phyloP scores from a whole-genome alignment of 2,329 filamentous ascomycete species.

The Trichophyton mentagrophytes region DNA sequence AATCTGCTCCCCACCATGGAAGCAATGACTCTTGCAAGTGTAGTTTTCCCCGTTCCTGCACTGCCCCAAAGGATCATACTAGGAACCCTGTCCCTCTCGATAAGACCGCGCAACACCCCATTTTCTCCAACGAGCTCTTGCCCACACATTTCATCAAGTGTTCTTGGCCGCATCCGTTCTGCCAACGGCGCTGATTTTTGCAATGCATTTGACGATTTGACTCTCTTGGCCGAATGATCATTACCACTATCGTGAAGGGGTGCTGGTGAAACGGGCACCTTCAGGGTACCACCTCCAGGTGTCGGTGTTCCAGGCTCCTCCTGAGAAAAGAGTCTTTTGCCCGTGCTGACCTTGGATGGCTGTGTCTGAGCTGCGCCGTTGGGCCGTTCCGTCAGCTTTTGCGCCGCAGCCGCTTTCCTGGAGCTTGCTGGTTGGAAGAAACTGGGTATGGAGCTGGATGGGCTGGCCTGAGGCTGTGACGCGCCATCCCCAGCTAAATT shows the following conservation, averaged over 20 bases:
- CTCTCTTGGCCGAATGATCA: slow-evolving; percentile 42
- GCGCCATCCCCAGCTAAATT: slow-evolving; percentile 15
- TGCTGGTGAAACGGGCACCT: neutral
- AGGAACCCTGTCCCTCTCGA: slow-evolving; percentile 73
- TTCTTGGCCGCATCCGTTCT: slow-evolving; percentile 80
- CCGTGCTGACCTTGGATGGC: neutral
- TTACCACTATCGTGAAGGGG: neutral
- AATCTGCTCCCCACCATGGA: slow-evolving; percentile 71
- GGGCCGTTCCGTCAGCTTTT: neutral
- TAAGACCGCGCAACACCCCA: slow-evolving; percentile 75
- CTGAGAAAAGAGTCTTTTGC: neutral
- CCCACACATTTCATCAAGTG: slow-evolving; percentile 73
- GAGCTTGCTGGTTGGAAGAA: slow-evolving; percentile 11
- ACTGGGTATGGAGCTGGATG: slow-evolving; percentile 32
- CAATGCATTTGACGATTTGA: slow-evolving; percentile 46
- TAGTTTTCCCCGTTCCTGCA: slow-evolving; percentile 40
- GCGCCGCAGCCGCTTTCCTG: slow-evolving; percentile 3
- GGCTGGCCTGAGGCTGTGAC: slow-evolving; percentile 29
- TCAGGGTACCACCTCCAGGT: neutral
- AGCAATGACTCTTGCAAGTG: slow-evolving; percentile 84
- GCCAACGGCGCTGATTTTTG: slow-evolving; percentile 70
- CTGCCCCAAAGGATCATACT: slow-evolving; percentile 80
- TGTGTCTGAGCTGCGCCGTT: neutral
- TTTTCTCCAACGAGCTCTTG: slow-evolving; percentile 78
- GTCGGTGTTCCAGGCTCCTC: slow-evolving; percentile 1